Evolutionary conservation across 2,329 filamentous ascomycete genomes (phyloP), one percentile per base, ranked within the genome.

Genomic region (Colletotrichum somersetense): DNA sequence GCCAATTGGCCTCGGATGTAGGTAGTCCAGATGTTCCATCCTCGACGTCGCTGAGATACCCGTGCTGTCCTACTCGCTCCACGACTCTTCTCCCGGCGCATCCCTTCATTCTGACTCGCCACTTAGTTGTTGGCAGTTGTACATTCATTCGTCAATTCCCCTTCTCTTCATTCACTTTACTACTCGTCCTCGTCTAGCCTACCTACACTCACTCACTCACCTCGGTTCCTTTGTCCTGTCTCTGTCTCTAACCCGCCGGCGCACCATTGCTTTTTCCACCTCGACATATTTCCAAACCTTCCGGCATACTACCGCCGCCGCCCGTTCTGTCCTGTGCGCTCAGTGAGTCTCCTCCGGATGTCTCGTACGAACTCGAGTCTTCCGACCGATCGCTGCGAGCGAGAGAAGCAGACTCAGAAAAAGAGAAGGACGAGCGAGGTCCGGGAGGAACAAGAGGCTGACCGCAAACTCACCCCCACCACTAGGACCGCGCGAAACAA

Each of bases 41-140:
- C 30, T 62, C 58, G 18, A 48, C 40, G 38, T 63, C 44, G 57
- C 57, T 62, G 53, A 58, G 52, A 63, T 71, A 63, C 58, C 48
- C 23, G 38, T 68, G 58, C 58, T 71, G 62, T 30, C 30, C 30
- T 30, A 30, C 68, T 8, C 50, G 56, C 57, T 52, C 52, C 53
- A 58, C 65, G 52, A 46, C 58, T 35, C 33, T 62, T 62, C n/a
- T 48, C 52, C 40, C n/a, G 11, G 40, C 30, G 50, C 62, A 35
- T 35, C 20, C 40, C 20, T 58, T n/a, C 20, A 30, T 46, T 33
- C 16, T 20, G 53, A 61, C 59, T 65, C 50, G 59, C 66, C 70
- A 72, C 70, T 72, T 72, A 3, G 23, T 46, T 72, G 70, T 70
- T 65, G 70, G 70, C 66, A 65, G 50, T 64, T 26, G 62, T 64